These are phyloP conservation scores for Anthoceros angustus DNA, from an alignment of 225 moss, liverwort and hornwort species.

Conservation along the genomic window DNA sequence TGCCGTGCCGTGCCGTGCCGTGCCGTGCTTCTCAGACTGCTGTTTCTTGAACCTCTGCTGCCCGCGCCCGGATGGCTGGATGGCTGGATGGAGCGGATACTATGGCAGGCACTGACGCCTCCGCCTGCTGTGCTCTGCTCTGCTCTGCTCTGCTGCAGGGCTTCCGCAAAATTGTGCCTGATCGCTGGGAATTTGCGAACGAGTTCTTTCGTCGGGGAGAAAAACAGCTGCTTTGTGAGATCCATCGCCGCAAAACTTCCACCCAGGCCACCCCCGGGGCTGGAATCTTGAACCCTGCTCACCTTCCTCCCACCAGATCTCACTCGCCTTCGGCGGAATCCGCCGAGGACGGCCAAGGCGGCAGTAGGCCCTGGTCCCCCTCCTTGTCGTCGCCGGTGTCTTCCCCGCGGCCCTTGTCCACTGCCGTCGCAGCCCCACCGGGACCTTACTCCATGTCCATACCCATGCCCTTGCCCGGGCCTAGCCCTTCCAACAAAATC, in stretches of 20 bases:
- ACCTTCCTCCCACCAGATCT: conserved; percentile 39
- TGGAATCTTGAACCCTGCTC: conserved; percentile 30
- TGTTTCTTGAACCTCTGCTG: background rate
- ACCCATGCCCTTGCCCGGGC: background rate
- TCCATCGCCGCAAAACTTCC: conserved; percentile 54
- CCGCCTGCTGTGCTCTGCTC: background rate
- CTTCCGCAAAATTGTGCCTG: conserved; percentile 68
- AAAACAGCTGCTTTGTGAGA: conserved; percentile 62
- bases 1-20: background rate
- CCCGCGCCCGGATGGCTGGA: background rate
- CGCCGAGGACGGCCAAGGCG: conserved; percentile 24
- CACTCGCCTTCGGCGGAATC: conserved; percentile 51
- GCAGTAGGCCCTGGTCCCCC: conserved; percentile 47
- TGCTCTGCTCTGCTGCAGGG: conserved; percentile 28
- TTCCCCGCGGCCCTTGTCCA: conserved; percentile 34
- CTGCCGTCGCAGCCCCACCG: conserved; percentile 5
- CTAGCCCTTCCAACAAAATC: conserved; percentile 22
- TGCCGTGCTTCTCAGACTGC: background rate
- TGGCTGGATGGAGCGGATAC: background rate
- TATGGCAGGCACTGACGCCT: background rate
- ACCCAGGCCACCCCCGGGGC: conserved; percentile 8
- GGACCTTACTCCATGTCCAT: background rate
- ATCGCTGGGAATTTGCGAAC: conserved; percentile 79
- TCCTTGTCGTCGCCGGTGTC: conserved; percentile 47
- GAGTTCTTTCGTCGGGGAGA: conserved; percentile 60